Base-by-base conservation (phyloP, 495 filamentous ascomycete species). In the Penicillium ucsense region DNA sequence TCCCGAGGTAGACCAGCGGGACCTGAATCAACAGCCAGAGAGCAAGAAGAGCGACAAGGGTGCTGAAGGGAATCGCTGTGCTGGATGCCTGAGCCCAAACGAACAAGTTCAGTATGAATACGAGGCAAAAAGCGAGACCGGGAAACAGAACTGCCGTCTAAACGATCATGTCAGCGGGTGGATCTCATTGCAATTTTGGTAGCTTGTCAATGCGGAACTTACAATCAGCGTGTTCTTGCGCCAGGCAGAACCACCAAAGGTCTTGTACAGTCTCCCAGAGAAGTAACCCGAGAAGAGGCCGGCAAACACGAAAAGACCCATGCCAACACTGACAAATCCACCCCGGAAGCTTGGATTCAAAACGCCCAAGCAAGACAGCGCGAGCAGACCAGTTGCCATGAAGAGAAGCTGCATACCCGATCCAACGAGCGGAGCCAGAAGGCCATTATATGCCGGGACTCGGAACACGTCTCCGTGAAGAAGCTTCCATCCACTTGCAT, bases 401-500 rank as follows among this genome's bases (percentile, higher is more conserved):
- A 94, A 90, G 8, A 94, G 67, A 4, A 96, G 73, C 65, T 96
- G 90, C 73, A 85, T 89, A 35, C 90, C 90, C 3, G 88, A 94
- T 8, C 90, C 90, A 30, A 94, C 76, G 8, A 95, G 70, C 1
- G 90, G 89, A 3, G 89, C 90, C 31, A 96, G 79, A 2, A 94
- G 73, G 30, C 81, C 77, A 37, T 86, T 87, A 61, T 84, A 79
- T 8, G 75, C 61, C 4, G 90, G 90, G 20, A 83, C 66, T 20
- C 89, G 79, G 70, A 96, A 96, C n/a, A 95, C 87, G 63, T 96
- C 90, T 10, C 81, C 88, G 57, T 96, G 90, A n/a, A 95, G 74
- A 20, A 94, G 72, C 60, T 95, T 96, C 90, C 90, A 96, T 35
- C 90, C 90, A 12, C 87, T 88, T 33, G 86, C 75, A 53, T 96